Evolutionary conservation across 225 moss, liverwort and hornwort genomes (phyloP).

Genomic region (Marchantia polymorpha): DNA sequence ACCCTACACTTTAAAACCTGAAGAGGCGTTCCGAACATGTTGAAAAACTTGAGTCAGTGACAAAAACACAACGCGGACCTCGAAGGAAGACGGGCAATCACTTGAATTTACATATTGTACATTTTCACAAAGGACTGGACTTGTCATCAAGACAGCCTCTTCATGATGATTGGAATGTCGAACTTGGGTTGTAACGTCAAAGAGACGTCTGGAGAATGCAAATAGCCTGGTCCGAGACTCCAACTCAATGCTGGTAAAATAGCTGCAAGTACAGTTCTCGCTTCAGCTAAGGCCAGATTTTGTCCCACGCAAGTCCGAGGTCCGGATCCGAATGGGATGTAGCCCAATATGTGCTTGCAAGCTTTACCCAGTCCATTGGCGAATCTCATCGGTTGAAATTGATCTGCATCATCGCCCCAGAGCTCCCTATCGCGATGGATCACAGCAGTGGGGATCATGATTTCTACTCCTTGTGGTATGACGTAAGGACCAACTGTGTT

Average conservation of each 20-base stretch:
- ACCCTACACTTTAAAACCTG: too few species aligned
- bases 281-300: slow-evolving; percentile 68
- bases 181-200: slow-evolving; percentile 82
- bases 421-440: slow-evolving; percentile 56
- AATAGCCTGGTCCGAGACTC: slow-evolving; percentile 51
- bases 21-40: neutral
- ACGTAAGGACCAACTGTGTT: slow-evolving; percentile 56
- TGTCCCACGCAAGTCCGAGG: slow-evolving; percentile 92
- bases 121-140: neutral
- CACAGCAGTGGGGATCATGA: slow-evolving; percentile 70
- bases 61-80: neutral
- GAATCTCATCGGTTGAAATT: slow-evolving; percentile 79
- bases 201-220: slow-evolving; percentile 69
- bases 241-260: slow-evolving; percentile 65
- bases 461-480: slow-evolving; percentile 69
- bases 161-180: slow-evolving; percentile 69
- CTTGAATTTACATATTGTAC: neutral
- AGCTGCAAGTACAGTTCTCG: slow-evolving; percentile 69
- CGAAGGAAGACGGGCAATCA: neutral
- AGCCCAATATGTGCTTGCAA: slow-evolving; percentile 67
- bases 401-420: slow-evolving; percentile 78
- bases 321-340: slow-evolving; percentile 82
- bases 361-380: slow-evolving; percentile 81
- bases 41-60: neutral
- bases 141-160: slow-evolving; percentile 41